Base-by-base conservation (phyloP, 225 moss, liverwort and hornwort species). In the Thuidium tamariscinum region DNA sequence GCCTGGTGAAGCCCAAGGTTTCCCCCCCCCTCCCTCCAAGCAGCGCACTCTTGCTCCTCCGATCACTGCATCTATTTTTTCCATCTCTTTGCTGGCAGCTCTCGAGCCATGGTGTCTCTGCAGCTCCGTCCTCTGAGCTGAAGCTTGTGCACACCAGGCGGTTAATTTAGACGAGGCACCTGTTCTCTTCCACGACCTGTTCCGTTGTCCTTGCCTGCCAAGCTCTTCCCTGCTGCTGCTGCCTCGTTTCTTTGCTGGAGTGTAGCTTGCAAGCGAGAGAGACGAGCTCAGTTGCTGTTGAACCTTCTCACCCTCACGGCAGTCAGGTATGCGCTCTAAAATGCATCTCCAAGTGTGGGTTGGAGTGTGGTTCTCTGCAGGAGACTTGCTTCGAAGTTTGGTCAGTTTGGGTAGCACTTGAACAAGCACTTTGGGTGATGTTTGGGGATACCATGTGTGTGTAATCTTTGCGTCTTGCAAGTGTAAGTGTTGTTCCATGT, bases 1-100 rank as follows among this genome's bases (percentile, higher is more conserved):
- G 4, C 1, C 0, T 5, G 10, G n/a, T 19, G 65, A n/a, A 5
- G 1, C 11, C n/a, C 64, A 18, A 18, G n/a, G n/a, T n/a, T n/a
- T n/a, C n/a, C n/a, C n/a, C n/a, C n/a, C n/a, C n/a, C n/a, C 18
- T 10, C 34, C 10, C 5, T 5, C 0, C 10, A 3, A 19, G 65
- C 10, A 18, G 1, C 18, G 13, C 19, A 16, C 65, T 64, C 64
- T 64, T 18, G 34, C 34, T 5, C 11, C 34, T 0, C 10, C 3
- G n/a, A n/a, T n/a, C n/a, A n/a, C 9, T 9, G 19, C n/a, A 5
- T 10, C 10, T 65, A 14, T 20, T 11, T 36, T n/a, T 10, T n/a
- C 20, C n/a, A 8, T 4, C 4, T 20, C 1, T 0, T 66, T 36
- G 36, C 36, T 36, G 36, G 36, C 36, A 21, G 36, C 21, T 21